Evolutionary conservation across 805 yeast species (phyloP).

Genomic region (Candida rishiriensis): DNA sequence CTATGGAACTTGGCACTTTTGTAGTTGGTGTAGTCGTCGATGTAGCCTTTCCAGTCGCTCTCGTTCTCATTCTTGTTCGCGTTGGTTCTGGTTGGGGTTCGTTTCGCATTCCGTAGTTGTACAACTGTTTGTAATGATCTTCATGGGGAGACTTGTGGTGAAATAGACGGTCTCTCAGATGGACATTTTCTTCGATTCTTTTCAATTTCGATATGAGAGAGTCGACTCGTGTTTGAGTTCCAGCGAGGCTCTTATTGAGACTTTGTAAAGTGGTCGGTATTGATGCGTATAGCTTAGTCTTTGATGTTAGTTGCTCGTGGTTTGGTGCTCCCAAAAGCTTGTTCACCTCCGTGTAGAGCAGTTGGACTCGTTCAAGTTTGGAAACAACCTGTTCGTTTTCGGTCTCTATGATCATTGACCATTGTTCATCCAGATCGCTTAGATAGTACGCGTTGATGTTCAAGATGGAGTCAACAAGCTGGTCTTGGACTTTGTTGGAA

Average conservation of each 20-base stretch:
- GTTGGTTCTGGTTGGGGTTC: conserved; percentile 1
- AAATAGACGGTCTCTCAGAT: conserved; percentile 33
- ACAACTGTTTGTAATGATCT: conserved; percentile 40
- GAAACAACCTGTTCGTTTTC: conserved; percentile 21
- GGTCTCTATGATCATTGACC: conserved; percentile 16
- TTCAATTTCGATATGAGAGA: conserved; percentile 25
- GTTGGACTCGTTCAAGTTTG: conserved; percentile 12
- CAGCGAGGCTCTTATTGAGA: conserved; percentile 14
- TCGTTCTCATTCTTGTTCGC: not conserved
- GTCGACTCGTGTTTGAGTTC: conserved; percentile 19
- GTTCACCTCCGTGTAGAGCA: conserved; percentile 8
- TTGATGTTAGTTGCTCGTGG: conserved; percentile 6
- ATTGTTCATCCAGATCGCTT: conserved; percentile 28
- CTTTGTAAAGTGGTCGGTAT: conserved; percentile 19
- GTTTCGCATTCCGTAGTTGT: conserved; percentile 25
- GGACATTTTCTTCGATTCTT: conserved; percentile 33
- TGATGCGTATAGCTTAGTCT: not conserved
- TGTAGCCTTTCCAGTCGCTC: too few relatives aligned
- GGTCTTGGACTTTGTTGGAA: conserved; percentile 17
- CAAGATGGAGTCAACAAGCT: conserved; percentile 20
- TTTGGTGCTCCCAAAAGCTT: conserved; percentile 2
- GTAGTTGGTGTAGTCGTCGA: not conserved
- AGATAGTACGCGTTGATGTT: conserved; percentile 19
- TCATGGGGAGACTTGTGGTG: conserved; percentile 34
- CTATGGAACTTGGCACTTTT: not conserved